phyloP scores from a whole-genome alignment of 495 filamentous ascomycete genomes.

The Paragyromitra xinjiangensis region DNA sequence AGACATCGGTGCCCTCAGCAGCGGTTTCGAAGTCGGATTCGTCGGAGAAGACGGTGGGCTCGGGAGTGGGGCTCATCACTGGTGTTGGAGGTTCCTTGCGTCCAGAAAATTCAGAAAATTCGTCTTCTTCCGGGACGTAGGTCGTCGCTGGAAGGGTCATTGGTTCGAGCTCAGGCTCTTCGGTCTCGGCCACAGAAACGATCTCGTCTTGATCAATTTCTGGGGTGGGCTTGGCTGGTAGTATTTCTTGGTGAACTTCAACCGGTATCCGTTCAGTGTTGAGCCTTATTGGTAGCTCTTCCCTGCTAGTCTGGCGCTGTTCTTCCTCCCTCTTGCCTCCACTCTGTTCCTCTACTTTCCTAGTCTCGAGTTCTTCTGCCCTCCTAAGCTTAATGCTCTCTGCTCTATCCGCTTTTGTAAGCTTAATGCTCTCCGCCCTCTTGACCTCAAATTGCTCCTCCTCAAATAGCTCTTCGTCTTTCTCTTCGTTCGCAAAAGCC shows the following conservation, averaged over 20 bases:
- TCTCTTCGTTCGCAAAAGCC: conserved; percentile 8
- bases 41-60: conserved; percentile 36
- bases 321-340: conserved; percentile 15
- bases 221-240: background rate
- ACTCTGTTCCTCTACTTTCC: conserved; percentile 21
- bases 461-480: conserved; percentile 30
- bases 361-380: conserved; percentile 36
- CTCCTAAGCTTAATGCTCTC: conserved; percentile 39
- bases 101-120: background rate
- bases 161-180: background rate
- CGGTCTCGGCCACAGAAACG: background rate
- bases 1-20: conserved; percentile 37
- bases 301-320: background rate
- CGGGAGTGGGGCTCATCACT: conserved; percentile 13
- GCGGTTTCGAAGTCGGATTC: conserved; percentile 47
- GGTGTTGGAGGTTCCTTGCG: conserved; percentile 1
- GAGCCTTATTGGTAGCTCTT: background rate
- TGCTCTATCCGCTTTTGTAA: conserved; percentile 41
- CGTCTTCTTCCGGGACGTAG: conserved; percentile 9
- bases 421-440: conserved; percentile 45
- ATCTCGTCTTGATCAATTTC: background rate
- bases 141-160: conserved; percentile 19
- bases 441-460: conserved; percentile 47
- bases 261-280: background rate
- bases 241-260: background rate